Evolutionary conservation across 768 basidiomycete genomes (phyloP).

Genomic region (Tephrocybe sp.): DNA sequence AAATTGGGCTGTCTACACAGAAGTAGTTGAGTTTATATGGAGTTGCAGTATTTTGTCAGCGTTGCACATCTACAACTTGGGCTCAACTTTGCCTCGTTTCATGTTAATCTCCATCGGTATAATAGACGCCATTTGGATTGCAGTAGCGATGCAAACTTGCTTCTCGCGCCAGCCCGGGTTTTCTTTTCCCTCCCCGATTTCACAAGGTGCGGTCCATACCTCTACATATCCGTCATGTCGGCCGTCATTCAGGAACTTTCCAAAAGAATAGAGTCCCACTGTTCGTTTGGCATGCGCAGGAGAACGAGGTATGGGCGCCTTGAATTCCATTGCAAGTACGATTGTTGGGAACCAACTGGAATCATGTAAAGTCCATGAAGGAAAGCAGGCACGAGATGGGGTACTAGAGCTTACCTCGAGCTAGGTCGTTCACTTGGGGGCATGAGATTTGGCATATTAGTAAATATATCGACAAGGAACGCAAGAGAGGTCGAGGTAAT

Average conservation of each 20-base stretch:
- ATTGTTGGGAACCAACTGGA: constrained; percentile 53
- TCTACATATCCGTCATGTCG: constrained; percentile 61
- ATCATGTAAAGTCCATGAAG: background rate
- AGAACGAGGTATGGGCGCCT: constrained; percentile 51
- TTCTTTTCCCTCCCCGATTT: constrained; percentile 45
- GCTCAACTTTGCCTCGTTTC: constrained; percentile 23
- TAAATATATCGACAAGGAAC: constrained; percentile 56
- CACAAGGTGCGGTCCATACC: constrained; percentile 63
- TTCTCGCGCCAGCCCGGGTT: constrained; percentile 53
- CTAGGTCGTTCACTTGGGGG: constrained; percentile 44
- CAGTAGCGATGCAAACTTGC: constrained; percentile 59
- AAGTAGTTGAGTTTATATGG: background rate
- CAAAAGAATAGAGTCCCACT: constrained; percentile 53
- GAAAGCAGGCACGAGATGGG: background rate
- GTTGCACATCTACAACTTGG: constrained; percentile 25
- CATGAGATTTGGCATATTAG: constrained; percentile 43
- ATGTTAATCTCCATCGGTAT: constrained; percentile 42
- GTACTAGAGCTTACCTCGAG: constrained; percentile 23
- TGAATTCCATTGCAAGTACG: constrained; percentile 60
- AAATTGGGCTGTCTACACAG: background rate
- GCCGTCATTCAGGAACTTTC: constrained; percentile 49
- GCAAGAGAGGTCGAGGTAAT: constrained; percentile 49
- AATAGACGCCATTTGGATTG: constrained; percentile 59
- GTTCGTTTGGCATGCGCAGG: constrained; percentile 43
- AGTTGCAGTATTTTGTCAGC: too few species aligned